Conservation (phyloP, 768 basidiomycete genomes). For the Mrakia hoshinonis region DNA sequence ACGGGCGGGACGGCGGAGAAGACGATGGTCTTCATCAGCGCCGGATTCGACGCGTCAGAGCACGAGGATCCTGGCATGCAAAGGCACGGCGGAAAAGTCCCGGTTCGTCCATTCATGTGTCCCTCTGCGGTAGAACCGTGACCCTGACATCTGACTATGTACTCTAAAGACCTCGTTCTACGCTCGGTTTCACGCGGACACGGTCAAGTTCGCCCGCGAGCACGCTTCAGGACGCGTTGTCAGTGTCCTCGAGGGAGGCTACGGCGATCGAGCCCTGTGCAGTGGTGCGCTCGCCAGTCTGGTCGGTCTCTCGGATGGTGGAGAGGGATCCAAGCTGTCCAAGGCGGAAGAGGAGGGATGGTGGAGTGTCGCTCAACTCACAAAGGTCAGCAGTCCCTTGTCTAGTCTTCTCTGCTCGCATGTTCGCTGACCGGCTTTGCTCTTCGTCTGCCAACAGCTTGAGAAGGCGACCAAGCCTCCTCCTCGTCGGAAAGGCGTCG, state of each 20-base stretch:
- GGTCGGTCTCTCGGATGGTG: constrained; percentile 51
- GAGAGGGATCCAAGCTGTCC: constrained; percentile 19
- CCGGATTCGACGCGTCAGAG: constrained; percentile 89
- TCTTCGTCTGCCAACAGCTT: not conserved
- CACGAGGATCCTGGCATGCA: constrained; percentile 89
- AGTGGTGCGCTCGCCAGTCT: constrained; percentile 79
- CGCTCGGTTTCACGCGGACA: constrained; percentile 68
- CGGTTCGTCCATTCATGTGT: constrained; percentile 38
- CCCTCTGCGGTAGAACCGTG: no score
- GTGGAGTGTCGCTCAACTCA: constrained; percentile 59
- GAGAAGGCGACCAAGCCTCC: constrained; percentile 16
- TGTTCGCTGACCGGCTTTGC: not conserved
- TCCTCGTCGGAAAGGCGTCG: not conserved
- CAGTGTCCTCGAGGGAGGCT: constrained; percentile 90
- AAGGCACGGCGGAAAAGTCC: constrained; percentile 80
- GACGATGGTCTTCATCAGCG: constrained; percentile 78
- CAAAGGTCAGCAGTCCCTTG: constrained; percentile 45
- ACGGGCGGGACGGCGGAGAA: constrained; percentile 56
- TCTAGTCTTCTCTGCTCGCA: not conserved
- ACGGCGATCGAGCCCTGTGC: constrained; percentile 76
- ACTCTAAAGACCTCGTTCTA: constrained; percentile 60
- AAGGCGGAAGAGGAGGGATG: constrained; percentile 43
- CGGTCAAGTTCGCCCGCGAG: constrained; percentile 53
- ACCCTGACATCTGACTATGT: not conserved
- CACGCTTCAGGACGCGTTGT: constrained; percentile 64